Evolutionary conservation across 2,329 filamentous ascomycete species (phyloP), one percentile per base, ranked within the genome.

Genomic region (Camillea tinctor): DNA sequence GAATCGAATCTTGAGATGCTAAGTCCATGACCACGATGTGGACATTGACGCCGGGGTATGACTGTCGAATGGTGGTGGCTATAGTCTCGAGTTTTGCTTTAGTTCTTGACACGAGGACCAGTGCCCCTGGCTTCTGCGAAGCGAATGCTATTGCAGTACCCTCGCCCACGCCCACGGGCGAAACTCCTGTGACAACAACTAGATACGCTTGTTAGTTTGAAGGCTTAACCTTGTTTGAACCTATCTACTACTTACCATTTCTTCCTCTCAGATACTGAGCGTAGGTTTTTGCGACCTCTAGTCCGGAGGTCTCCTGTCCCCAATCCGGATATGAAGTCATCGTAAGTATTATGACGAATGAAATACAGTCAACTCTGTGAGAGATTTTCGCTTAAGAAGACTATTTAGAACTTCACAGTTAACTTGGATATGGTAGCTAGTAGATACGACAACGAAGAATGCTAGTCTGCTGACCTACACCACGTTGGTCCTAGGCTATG

Each of bases 51-150:
- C 60, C 60, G 0, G 78, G 75, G 59, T 75, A 72, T 9, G 71
- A 68, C 4, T 66, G 54, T 4, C 60, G 66, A 56, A 82, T 76
- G 6, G 75, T 70, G 8, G 72, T 66, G 5, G 72, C 74, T 0
- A 80, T 79, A 0, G 69, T 66, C 21, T 79, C 73, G 4, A 82
- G 64, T 62, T 80, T 81, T 13, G 71, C 58, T 36, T 66, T 68
- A 9, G 77, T 81, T 17, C 81, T 77, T 2, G 81, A 81, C 1
- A 73, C 79, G 13, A 81, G 73, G 44, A 80, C 75, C 19, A 84
- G 74, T 19, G 71, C 69, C 0, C 67, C 68, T 0, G 80, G 79
- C 3, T 66, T 66, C 55, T 82, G 79, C 0, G 79, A 76, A 3
- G 80, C 80, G 49, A 83, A 75, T 19, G 77, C 76, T 11, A 75